These are phyloP conservation scores for Xylariaceae sp. DNA, from an alignment of 2,329 filamentous ascomycete species.

Conservation along the genomic window DNA sequence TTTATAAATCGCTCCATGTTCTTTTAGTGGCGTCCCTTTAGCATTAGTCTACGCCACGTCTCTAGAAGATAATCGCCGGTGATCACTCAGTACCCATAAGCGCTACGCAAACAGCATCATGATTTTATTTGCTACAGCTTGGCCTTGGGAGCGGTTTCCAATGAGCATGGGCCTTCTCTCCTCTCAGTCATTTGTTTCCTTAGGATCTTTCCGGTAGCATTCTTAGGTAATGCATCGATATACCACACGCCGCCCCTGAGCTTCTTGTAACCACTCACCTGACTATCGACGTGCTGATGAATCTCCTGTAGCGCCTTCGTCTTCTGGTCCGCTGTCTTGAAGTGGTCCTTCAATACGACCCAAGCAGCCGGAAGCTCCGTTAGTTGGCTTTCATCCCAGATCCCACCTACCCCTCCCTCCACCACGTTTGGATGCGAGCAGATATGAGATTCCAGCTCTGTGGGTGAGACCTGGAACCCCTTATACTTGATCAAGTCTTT, in stretches of 20 bases:
- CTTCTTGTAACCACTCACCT: constrained; percentile 47
- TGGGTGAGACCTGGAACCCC: constrained; percentile 44
- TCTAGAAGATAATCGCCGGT: no score
- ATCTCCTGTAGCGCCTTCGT: constrained; percentile 33
- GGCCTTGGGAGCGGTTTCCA: constrained; percentile 17
- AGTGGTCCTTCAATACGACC: constrained; percentile 38
- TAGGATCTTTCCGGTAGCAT: constrained; percentile 43
- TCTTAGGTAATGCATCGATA: constrained; percentile 38
- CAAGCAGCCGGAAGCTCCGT: constrained; percentile 45
- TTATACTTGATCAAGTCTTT: constrained; percentile 49
- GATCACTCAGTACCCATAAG: no score
- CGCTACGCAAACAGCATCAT: background rate
- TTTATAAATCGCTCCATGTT: no score
- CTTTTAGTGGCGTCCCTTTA: no score
- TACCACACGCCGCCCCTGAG: constrained; percentile 43
- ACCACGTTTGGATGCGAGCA: constrained; percentile 42
- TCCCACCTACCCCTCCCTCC: constrained; percentile 40
- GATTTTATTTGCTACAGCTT: constrained; percentile 10
- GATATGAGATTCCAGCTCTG: constrained; percentile 41
- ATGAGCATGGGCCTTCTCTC: constrained; percentile 37
- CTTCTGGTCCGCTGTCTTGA: constrained; percentile 23
- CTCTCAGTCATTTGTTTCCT: constrained; percentile 38
- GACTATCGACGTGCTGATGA: constrained; percentile 37
- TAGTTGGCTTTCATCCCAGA: constrained; percentile 42
- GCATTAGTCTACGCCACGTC: no score